Evolutionary conservation across 2,329 filamentous ascomycete species (phyloP).

Genomic region (Pseudocercospora ulei): DNA sequence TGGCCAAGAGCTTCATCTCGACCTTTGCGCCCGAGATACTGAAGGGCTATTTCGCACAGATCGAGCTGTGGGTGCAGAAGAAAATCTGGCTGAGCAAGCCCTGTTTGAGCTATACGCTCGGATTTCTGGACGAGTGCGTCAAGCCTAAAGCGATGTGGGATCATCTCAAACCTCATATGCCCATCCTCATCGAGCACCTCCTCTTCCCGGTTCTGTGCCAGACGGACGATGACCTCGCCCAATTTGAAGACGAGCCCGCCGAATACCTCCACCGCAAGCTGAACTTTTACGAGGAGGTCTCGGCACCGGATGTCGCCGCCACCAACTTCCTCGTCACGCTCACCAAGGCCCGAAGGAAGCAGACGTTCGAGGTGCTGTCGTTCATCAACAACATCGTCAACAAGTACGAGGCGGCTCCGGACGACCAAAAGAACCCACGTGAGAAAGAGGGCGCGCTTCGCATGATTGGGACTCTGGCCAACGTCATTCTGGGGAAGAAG

Average conservation of each 20-base stretch:
- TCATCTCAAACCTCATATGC: slow-evolving; percentile 84
- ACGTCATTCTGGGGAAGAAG: slow-evolving; percentile 94
- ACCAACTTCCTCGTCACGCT: slow-evolving; percentile 94
- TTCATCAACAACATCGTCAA: slow-evolving; percentile 95
- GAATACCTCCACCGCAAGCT: slow-evolving; percentile 96
- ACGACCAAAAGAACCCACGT: slow-evolving; percentile 82
- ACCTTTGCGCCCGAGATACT: slow-evolving; percentile 93
- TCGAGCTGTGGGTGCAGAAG: slow-evolving; percentile 96
- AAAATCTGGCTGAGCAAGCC: slow-evolving; percentile 90
- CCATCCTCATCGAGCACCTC: slow-evolving; percentile 84
- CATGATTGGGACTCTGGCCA: slow-evolving; percentile 92
- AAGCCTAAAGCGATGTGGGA: slow-evolving; percentile 96
- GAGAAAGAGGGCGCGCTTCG: slow-evolving; percentile 93
- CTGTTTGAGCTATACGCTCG: slow-evolving; percentile 82
- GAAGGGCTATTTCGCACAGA: slow-evolving; percentile 85
- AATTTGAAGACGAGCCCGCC: slow-evolving; percentile 87
- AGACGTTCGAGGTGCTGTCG: slow-evolving; percentile 86
- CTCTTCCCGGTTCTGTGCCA: slow-evolving; percentile 93
- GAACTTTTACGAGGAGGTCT: slow-evolving; percentile 96
- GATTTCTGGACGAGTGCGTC: slow-evolving; percentile 94
- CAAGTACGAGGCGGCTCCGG: slow-evolving; percentile 73
- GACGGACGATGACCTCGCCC: slow-evolving; percentile 79
- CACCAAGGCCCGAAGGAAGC: slow-evolving; percentile 87
- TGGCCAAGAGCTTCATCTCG: slow-evolving; percentile 80
- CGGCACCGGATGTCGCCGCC: slow-evolving; percentile 85